Conservation (phyloP, 2,329 filamentous ascomycete genomes). For the Aspergillus versicolor region DNA sequence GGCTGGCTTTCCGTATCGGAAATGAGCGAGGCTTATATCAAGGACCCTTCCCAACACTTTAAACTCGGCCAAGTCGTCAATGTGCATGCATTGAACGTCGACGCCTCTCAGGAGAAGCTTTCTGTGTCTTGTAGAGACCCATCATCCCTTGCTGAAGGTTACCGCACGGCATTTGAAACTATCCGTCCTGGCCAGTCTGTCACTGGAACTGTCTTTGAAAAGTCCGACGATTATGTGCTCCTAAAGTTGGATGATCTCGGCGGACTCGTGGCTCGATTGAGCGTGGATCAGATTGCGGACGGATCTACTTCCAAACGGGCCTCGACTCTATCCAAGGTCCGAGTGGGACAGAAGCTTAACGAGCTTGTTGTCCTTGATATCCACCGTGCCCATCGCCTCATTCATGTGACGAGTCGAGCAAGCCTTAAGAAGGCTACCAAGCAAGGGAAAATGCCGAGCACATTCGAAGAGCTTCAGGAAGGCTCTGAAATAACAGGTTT, state of each 20-base stretch:
- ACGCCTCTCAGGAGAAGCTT: slow-evolving; percentile 68
- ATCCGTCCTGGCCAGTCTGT: slow-evolving; percentile 73
- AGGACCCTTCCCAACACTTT: slow-evolving; percentile 87
- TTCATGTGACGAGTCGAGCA: slow-evolving; percentile 79
- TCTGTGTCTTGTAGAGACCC: slow-evolving; percentile 93
- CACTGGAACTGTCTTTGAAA: slow-evolving; percentile 76
- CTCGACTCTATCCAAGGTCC: slow-evolving; percentile 74
- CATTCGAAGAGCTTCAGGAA: slow-evolving; percentile 69
- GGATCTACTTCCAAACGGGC: slow-evolving; percentile 76
- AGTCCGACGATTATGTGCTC: slow-evolving; percentile 72
- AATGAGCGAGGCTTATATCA: slow-evolving; percentile 97
- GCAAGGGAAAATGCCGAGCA: slow-evolving; percentile 68
- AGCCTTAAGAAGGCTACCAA: slow-evolving; percentile 75
- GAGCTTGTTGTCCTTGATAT: slow-evolving; percentile 88
- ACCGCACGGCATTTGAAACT: slow-evolving; percentile 68
- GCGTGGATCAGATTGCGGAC: slow-evolving; percentile 78
- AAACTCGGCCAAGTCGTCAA: slow-evolving; percentile 85
- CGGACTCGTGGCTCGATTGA: slow-evolving; percentile 70
- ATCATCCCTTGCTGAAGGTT: slow-evolving; percentile 73
- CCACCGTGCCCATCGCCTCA: slow-evolving; percentile 70
- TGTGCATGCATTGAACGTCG: slow-evolving; percentile 80
- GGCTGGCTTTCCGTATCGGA: slow-evolving; percentile 91
- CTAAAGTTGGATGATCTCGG: slow-evolving; percentile 73
- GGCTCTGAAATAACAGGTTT: slow-evolving; percentile 73
- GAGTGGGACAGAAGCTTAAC: slow-evolving; percentile 77